These are phyloP conservation scores for Westerdykella sp. DNA, from an alignment of 2,329 filamentous ascomycete genomes.

Conservation along the genomic window DNA sequence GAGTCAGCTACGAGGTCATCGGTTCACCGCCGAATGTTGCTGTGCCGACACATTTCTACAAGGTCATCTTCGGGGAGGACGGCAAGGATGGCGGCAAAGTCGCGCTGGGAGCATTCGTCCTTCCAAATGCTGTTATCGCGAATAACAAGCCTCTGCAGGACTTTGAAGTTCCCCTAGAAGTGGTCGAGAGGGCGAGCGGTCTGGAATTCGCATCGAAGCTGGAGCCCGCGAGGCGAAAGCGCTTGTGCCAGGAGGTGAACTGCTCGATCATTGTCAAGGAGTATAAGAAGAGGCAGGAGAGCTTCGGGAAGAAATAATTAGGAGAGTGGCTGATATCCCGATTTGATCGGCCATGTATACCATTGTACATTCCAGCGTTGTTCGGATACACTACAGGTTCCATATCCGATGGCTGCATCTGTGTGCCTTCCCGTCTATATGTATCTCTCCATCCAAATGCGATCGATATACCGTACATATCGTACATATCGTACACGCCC, in stretches of 20 bases:
- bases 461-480: background rate
- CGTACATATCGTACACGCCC: background rate
- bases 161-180: slow-evolving; percentile 93
- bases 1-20: slow-evolving; percentile 92
- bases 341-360: background rate
- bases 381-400: background rate
- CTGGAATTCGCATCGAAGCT: slow-evolving; percentile 84
- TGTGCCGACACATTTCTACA: slow-evolving; percentile 98
- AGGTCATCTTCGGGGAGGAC: slow-evolving; percentile 95
- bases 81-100: slow-evolving; percentile 59
- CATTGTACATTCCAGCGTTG: slow-evolving; percentile 9
- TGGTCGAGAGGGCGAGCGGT: slow-evolving; percentile 84
- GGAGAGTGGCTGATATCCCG: slow-evolving; percentile 4
- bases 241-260: slow-evolving; percentile 77
- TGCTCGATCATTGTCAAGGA: slow-evolving; percentile 82
- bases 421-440: background rate
- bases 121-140: slow-evolving; percentile 83
- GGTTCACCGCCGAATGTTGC: slow-evolving; percentile 88
- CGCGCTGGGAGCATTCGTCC: slow-evolving; percentile 85
- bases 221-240: slow-evolving; percentile 64
- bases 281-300: slow-evolving; percentile 57
- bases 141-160: slow-evolving; percentile 83
- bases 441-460: background rate
- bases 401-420: too few species aligned
- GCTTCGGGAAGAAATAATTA: slow-evolving; percentile 27